phyloP scores from a whole-genome alignment of 805 yeast species.

The Saturnispora kantuleensis region DNA sequence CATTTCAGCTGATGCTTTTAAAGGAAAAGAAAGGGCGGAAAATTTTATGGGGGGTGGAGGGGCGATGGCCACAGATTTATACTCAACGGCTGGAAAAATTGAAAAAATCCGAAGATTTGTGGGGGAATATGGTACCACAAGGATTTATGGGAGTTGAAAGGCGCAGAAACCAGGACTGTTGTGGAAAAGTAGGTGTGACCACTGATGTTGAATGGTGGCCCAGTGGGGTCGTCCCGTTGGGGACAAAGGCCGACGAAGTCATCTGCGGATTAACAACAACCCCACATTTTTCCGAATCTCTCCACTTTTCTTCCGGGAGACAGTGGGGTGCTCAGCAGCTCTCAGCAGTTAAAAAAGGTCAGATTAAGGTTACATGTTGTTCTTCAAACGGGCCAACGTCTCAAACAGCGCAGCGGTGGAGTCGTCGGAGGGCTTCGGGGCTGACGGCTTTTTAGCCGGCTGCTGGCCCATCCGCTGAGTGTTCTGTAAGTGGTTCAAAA shows the following conservation, averaged over 20 bases:
- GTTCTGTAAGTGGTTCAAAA: slow-evolving; percentile 8
- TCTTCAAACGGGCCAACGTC: slow-evolving; percentile 29
- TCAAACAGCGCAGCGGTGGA: slow-evolving; percentile 28
- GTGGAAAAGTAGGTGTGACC: no score
- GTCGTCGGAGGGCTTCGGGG: slow-evolving; percentile 10
- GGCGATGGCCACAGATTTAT: no score
- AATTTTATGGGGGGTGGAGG: not conserved
- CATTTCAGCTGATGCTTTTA: not conserved
- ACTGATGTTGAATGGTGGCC: no score
- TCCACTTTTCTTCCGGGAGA: not conserved
- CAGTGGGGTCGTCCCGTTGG: not conserved
- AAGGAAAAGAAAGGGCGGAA: not conserved
- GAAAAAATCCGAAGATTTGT: no score
- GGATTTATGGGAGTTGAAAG: no score
- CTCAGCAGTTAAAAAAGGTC: not conserved
- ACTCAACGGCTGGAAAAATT: no score
- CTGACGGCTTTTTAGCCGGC: not conserved
- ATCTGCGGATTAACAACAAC: not conserved
- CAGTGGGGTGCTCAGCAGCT: not conserved
- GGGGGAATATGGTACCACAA: no score
- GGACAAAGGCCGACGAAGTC: not conserved
- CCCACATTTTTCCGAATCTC: not conserved
- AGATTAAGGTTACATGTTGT: slow-evolving; percentile 22
- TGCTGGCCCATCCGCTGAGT: not conserved
- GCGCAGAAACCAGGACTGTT: no score